Evolutionary conservation across 2,329 filamentous ascomycete species (phyloP), one percentile per base, ranked within the genome.

Genomic region (Trichoderma semiorbis): DNA sequence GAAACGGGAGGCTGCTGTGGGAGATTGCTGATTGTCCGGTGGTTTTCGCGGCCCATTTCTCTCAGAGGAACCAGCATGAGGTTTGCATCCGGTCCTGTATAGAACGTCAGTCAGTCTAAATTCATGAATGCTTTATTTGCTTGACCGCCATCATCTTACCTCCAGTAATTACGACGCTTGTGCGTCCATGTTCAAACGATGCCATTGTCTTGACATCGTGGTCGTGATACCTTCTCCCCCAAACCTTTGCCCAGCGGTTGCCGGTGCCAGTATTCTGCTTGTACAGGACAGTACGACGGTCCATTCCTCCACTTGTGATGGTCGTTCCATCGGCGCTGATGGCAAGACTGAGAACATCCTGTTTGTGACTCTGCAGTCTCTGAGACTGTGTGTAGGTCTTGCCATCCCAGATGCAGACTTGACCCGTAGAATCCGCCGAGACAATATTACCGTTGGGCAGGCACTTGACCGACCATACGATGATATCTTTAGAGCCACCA

Each of bases 171-270:
- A 97, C 86, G 70, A 98, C 90, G 78, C 94, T 98, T 78, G 97
- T 89, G 64, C 90, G 90, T 65, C 88, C 90, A 67, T 91, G 91
- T 81, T 99, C 96, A 75, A 95, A 98, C 0, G 93, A 91, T 39
- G 94, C 93, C 89, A 98, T 93, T 1, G 94, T 89, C 84, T 98
- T 98, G 77, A 98, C 94, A 83, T 99, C 96, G 80, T 98, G 95
- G 60, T 92, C 90, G 79, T 99, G 96, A 78, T 95, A 95, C 78
- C 94, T 88, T 75, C 93, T 88, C 78, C 97, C 94, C 81, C 90
- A 92, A n/a, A 93, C 87, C 80, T 96, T 95, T 72, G 89, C 89
- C 96, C 96, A 99, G 78, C 91, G 89, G 68, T 86, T 85, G 72
- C 86, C 87, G 26, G 88, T 85, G 60, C 87, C 86, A 71, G 85